These are phyloP conservation scores for Nicotiana benthamiana DNA, from an alignment of 257 asterid genomes.

Conservation along the genomic window DNA sequence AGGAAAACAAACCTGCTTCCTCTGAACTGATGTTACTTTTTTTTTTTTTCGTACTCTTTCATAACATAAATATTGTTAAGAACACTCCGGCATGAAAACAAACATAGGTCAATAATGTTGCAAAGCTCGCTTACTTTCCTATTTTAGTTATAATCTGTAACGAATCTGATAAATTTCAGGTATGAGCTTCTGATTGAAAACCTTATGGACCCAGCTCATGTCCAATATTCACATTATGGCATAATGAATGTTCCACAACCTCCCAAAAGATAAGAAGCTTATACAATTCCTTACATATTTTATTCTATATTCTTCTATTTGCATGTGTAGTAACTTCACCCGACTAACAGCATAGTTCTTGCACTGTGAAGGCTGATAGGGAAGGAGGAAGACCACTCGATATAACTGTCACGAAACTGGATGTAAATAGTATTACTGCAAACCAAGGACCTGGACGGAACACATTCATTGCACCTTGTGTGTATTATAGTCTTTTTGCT, in stretches of 20 bases:
- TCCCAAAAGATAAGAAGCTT: slow-evolving; percentile 67
- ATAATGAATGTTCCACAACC: slow-evolving; percentile 44
- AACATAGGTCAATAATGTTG: neutral
- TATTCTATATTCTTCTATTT: neutral
- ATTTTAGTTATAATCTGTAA: neutral
- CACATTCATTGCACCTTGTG: slow-evolving; percentile 49
- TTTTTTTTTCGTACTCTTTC: too few species aligned
- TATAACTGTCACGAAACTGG: slow-evolving; percentile 38
- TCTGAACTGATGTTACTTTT: neutral
- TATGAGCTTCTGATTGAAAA: slow-evolving; percentile 81
- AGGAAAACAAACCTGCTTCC: neutral
- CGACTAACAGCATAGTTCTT: slow-evolving; percentile 31
- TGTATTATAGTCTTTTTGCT: slow-evolving; percentile 43
- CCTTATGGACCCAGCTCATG: slow-evolving; percentile 98
- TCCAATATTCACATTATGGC: slow-evolving; percentile 88
- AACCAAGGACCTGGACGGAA: slow-evolving; percentile 41
- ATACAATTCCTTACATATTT: slow-evolving; percentile 5
- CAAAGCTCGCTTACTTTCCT: neutral
- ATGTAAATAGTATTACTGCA: slow-evolving; percentile 39
- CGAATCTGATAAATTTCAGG: slow-evolving; percentile 31
- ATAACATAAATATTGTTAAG: too few species aligned
- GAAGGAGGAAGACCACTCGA: slow-evolving; percentile 79
- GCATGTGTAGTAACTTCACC: neutral
- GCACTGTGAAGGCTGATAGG: slow-evolving; percentile 74
- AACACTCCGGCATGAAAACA: too few species aligned